Evolutionary conservation across 164 flowering plant genomes (phyloP), one percentile per base, ranked within the genome.

Genomic region (Piper longum): DNA sequence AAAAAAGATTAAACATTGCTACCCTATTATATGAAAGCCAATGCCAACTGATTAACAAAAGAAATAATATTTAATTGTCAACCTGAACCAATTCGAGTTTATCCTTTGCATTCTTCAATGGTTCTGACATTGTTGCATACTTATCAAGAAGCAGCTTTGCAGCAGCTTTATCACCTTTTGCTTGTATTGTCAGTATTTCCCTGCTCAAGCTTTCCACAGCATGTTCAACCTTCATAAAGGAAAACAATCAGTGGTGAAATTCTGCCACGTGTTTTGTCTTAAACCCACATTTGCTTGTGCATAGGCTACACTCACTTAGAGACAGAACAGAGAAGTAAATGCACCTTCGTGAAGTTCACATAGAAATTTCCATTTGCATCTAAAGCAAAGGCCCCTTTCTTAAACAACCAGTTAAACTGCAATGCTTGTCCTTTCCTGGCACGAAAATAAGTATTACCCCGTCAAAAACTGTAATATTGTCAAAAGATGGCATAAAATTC

Each of bases 351-450:
- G 71, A 92, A 92, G 79, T 92, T 75, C 61, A 92, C 93, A 45
- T 85, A 83, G 74, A 89, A 89, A 45, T 79, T 87, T 56, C 79
- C 85, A 74, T 89, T 84, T 5, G 70, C 65, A 64, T 85, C 85
- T 72, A 81, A 65, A 64, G 80, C 56, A 68, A 92, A 83, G 60
- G 93, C 96, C 65, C 83, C 95, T 72, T 86, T 87, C 75, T 89
- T 91, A 62, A 81, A 83, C 65, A 89, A 75, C 87, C 92, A 92
- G 72, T 92, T 92, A 58, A 92, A 92, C 76, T 89, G 95, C 75
- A 92, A 68, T 14, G 98, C 98, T 74, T 87, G 95, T 51, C 98
- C 98, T 80, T 92, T 92, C 17, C 98, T 92, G 84, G 17, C 61
- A 68, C 63, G 58, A 26, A 26, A 62, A 54, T 42, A 66, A 59